Percentiles rank a stretch among this genome's conserved stretches.
These are phyloP conservation scores for Nemania sp. DNA, from an alignment of 2,329 filamentous ascomycete genomes.

Conservation along the genomic window DNA sequence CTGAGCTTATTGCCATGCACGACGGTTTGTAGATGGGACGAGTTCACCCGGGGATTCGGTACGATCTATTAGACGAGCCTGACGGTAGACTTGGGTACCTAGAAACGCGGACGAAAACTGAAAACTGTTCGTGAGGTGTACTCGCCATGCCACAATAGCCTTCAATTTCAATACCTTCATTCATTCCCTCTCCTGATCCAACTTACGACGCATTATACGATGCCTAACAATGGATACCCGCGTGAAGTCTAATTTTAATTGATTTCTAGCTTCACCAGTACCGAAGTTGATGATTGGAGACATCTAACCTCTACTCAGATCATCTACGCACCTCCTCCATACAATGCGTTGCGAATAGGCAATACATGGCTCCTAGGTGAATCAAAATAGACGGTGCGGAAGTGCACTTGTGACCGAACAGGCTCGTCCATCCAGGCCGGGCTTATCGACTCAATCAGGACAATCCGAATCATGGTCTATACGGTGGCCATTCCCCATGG, in stretches of 20 bases:
- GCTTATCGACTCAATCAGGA: no score
- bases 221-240: not conserved
- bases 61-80: not conserved
- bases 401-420: no score
- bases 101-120: not conserved
- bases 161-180: not conserved
- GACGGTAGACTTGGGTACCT: not conserved
- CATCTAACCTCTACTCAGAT: not conserved
- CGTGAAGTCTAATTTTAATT: not conserved
- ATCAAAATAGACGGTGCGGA: no score
- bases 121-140: no score
- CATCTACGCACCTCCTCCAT: not conserved
- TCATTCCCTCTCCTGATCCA: not conserved
- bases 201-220: not conserved
- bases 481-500: no score
- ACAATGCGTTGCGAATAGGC: not conserved
- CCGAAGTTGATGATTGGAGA: not conserved
- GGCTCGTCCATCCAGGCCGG: no score
- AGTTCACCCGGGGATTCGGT: not conserved
- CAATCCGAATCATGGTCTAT: no score
- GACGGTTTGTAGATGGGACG: not conserved
- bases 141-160: no score
- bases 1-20: no score
- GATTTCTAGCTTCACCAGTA: not conserved
- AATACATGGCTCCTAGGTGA: no score